These are phyloP conservation scores for Candida odintsovae DNA, from an alignment of 805 yeast genomes.

Conservation along the genomic window DNA sequence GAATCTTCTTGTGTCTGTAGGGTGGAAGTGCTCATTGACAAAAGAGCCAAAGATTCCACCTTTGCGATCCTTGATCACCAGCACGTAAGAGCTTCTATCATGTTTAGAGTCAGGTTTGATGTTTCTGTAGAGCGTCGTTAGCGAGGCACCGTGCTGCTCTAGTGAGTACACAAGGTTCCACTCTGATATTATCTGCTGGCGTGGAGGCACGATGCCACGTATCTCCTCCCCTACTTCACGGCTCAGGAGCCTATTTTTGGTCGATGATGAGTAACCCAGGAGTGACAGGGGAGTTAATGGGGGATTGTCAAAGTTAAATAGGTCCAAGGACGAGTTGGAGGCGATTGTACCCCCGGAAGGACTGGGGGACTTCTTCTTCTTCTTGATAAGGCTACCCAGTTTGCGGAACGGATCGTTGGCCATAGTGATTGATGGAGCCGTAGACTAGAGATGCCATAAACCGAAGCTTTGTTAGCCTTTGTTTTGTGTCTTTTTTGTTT, in stretches of 20 bases:
- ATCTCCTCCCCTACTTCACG: slow-evolving; percentile 67
- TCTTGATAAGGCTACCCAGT: not conserved
- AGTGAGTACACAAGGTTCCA: slow-evolving; percentile 82
- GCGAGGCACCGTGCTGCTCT: slow-evolving; percentile 88
- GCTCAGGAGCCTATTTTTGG: slow-evolving; percentile 55
- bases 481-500: not conserved
- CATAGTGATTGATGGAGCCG: not conserved
- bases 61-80: slow-evolving; percentile 62
- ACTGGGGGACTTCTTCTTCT: not conserved
- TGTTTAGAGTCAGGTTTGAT: slow-evolving; percentile 38
- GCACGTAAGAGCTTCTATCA: slow-evolving; percentile 61
- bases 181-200: slow-evolving; percentile 68
- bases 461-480: too few relatives aligned
- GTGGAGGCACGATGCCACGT: slow-evolving; percentile 65
- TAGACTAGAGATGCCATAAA: not conserved
- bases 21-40: slow-evolving; percentile 64
- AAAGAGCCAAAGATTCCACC: slow-evolving; percentile 74
- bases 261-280: slow-evolving; percentile 52
- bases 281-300: slow-evolving; percentile 54
- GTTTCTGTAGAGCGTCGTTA: slow-evolving; percentile 66
- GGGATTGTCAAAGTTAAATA: slow-evolving; percentile 8
- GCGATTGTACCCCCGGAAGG: not conserved
- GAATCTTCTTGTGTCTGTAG: slow-evolving; percentile 67
- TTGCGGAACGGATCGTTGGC: not conserved
- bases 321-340: not conserved